Conservation (phyloP, 2,329 filamentous ascomycete genomes). For the Penicillium sclerotiorum region DNA sequence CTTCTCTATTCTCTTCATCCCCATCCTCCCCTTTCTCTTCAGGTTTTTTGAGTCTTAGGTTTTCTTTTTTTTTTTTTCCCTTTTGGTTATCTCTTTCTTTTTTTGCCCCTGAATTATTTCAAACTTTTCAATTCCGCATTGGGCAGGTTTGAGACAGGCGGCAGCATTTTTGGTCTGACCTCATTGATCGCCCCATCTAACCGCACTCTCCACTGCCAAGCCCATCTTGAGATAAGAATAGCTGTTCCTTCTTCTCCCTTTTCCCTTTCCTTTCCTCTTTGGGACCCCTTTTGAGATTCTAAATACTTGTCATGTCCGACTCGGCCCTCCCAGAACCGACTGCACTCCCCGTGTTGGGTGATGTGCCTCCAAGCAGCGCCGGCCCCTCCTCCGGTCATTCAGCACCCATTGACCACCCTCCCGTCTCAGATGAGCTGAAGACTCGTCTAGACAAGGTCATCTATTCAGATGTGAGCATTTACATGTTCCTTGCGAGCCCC, state of each 20-base stretch:
- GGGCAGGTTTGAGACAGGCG: conserved; percentile 3
- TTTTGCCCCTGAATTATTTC: no score
- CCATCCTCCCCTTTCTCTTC: no score
- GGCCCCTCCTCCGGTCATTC: conserved; percentile 30
- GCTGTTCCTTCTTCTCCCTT: not conserved
- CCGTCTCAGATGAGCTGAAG: conserved; percentile 39
- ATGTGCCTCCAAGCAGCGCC: conserved; percentile 36
- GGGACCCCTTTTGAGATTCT: not conserved
- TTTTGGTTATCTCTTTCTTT: not conserved
- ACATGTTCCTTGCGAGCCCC: not conserved
- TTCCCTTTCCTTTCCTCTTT: conserved; percentile 3
- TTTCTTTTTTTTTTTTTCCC: no score
- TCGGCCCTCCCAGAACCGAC: conserved; percentile 26
- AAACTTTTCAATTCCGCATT: no score
- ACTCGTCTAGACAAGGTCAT: conserved; percentile 48
- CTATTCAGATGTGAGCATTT: conserved; percentile 48
- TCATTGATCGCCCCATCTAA: conserved; percentile 19
- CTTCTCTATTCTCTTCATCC: no score
- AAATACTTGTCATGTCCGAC: conserved; percentile 36
- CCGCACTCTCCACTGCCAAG: conserved; percentile 21
- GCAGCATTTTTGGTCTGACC: conserved; percentile 20
- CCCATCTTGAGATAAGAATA: conserved; percentile 20
- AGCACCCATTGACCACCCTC: conserved; percentile 24
- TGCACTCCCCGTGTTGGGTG: conserved; percentile 25
- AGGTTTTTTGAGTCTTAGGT: no score